Conservation (phyloP, 2,329 filamentous ascomycete genomes). For the Epichloe uncinata region DNA sequence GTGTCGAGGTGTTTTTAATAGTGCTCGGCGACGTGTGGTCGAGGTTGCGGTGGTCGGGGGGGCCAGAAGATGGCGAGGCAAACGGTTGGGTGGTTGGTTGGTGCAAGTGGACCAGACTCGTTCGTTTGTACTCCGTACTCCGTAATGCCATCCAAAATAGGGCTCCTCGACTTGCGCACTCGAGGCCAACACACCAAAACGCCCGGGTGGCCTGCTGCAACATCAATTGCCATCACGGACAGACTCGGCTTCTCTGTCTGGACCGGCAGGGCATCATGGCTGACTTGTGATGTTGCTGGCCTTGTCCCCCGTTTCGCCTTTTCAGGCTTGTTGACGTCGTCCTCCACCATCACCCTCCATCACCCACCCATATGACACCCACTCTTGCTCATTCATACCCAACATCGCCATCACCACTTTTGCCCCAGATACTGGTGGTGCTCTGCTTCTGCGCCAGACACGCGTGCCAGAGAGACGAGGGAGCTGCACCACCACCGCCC, state of each 20-base stretch:
- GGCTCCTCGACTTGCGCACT: not conserved
- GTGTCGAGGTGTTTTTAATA: no score
- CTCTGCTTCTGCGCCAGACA: not conserved
- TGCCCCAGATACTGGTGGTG: not conserved
- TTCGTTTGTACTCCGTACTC: no score
- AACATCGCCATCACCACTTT: conserved; percentile 6
- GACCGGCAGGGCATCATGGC: conserved; percentile 5
- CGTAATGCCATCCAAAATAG: not conserved
- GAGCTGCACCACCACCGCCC: not conserved
- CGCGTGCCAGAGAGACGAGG: no score
- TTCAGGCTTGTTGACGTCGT: not conserved
- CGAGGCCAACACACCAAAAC: conserved; percentile 4
- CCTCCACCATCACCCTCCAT: not conserved
- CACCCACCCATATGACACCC: no score
- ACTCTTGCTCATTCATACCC: not conserved
- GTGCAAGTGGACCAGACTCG: no score
- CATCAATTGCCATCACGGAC: conserved; percentile 10
- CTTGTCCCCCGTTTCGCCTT: not conserved
- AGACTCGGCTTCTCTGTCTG: conserved; percentile 6
- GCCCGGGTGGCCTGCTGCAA: conserved; percentile 9
- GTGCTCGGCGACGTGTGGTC: no score
- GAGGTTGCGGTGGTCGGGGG: no score
- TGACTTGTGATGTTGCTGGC: not conserved
- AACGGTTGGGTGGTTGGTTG: no score
- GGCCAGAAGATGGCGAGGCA: no score